Conservation (phyloP, 176 grass and related monocot species). For the Eragrostis nindensis region DNA sequence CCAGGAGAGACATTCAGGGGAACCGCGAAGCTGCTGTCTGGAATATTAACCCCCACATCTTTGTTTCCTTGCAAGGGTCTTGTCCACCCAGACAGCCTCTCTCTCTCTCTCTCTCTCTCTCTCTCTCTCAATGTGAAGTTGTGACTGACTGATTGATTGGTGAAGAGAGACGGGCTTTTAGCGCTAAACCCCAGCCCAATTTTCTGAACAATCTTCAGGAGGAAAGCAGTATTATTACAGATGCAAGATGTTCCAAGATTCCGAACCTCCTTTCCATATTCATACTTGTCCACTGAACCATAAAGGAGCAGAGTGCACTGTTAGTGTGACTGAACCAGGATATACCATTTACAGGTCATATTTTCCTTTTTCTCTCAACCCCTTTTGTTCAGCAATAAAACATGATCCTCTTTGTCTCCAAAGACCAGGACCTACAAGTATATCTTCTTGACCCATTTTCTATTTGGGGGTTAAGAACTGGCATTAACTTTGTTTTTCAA, state of each 20-base stretch:
- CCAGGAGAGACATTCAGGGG: conserved; percentile 34
- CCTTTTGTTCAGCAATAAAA: not conserved
- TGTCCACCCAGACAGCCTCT: conserved; percentile 25
- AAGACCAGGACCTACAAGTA: not conserved
- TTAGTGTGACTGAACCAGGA: not conserved
- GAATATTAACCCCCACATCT: conserved; percentile 6
- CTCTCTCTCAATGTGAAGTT: too few species aligned
- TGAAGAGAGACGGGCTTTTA: conserved; percentile 22
- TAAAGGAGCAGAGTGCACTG: conserved; percentile 11
- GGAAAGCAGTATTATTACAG: conserved; percentile 30
- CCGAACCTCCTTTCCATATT: conserved; percentile 18
- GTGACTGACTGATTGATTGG: conserved; percentile 23
- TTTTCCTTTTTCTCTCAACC: too few species aligned
- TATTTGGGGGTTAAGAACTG: not conserved
- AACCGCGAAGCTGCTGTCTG: conserved; percentile 38
- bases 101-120: not conserved
- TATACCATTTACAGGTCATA: not conserved
- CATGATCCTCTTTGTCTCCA: not conserved
- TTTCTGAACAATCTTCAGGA: conserved; percentile 20
- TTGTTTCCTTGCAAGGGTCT: conserved; percentile 32
- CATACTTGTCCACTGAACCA: conserved; percentile 1
- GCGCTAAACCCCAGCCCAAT: conserved; percentile 12
- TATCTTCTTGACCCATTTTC: not conserved
- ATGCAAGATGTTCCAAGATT: conserved; percentile 57
- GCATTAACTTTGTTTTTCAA: too few species aligned